Base-by-base conservation (phyloP, 495 filamentous ascomycete species). In the Penicillium macrosclerotiorum region DNA sequence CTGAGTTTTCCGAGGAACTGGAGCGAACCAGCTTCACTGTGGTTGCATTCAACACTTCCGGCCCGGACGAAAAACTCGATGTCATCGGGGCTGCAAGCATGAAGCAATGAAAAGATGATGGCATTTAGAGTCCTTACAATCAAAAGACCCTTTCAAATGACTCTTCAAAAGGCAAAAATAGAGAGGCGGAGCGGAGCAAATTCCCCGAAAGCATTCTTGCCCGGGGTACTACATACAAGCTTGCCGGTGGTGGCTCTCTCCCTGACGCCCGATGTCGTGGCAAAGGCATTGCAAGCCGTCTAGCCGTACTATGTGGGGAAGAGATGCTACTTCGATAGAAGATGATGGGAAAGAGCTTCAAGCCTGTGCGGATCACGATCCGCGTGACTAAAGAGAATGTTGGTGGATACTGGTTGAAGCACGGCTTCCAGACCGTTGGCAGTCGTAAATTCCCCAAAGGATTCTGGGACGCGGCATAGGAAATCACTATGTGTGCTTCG, bases 21-120 rank as follows among this genome's bases (percentile, higher is more conserved):
- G 48, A 42, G 0, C 9, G 23, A 22, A 25, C 40, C 31, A 42
- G 48, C 1, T 51, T 51, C 23, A 51, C 48, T 4, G 48, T 42
- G 4, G 48, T 51, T n/a, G 48, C 48, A 16, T 45, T 51, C 16
- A 25, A 11, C 17, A 30, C 32, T n/a, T 5, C 9, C 17, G 14
- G 18, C 13, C 8, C 37, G 8, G 23, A 18, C 14, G 22, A 31
- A 27, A 37, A 39, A 1, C 7, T 4, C 20, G 33, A 53, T 13
- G 39, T 53, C 8, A 37, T 53, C n/a, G 50, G 50, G 17, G 49
- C 50, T 4, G 50, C 50, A 12, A 53, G 50, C 40, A 38, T 53
- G 45, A 53, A 53, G 35, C 39, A 22, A 11, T 53, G 50, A 45
- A 53, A 49, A 44, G 45, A 53, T n/a, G 50, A 53, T 18, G 45